Percentiles rank a stretch among this genome's conserved stretches.
Evolutionary conservation across 208 protist genomes (phyloP).

Genomic region (Leishmania aethiopica): DNA sequence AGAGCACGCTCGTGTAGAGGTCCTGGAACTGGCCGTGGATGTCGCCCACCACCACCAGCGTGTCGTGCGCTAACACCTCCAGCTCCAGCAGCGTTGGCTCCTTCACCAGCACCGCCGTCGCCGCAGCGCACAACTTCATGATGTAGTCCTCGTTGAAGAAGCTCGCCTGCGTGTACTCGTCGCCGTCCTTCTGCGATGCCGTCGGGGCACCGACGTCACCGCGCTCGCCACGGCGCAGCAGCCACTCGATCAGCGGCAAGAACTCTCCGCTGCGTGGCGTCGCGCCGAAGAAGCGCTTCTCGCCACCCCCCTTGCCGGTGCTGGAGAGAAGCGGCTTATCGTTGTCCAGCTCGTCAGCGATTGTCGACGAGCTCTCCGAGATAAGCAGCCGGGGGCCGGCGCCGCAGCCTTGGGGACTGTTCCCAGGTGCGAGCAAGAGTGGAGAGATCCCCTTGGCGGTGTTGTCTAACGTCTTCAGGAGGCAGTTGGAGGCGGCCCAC

Average conservation of each 20-base stretch:
- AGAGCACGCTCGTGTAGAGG: conserved; percentile 64
- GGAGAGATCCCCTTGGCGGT: conserved; percentile 3
- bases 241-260: conserved; percentile 35
- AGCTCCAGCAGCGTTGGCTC: conserved; percentile 51
- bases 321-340: conserved; percentile 4
- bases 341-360: conserved; percentile 16
- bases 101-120: conserved; percentile 32
- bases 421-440: conserved; percentile 6
- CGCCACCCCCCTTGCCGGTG: conserved; percentile 1
- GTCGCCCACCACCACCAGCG: conserved; percentile 82
- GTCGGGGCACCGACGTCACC: conserved; percentile 4
- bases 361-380: conserved; percentile 20
- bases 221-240: conserved; percentile 28
- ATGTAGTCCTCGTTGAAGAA: conserved; percentile 41
- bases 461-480: conserved; percentile 20
- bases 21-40: conserved; percentile 84
- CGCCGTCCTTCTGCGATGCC: not conserved
- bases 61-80: conserved; percentile 36
- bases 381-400: conserved; percentile 8
- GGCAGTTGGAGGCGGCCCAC: conserved; percentile 2
- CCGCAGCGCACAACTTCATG: conserved; percentile 41
- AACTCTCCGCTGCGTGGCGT: conserved; percentile 30
- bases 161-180: conserved; percentile 7
- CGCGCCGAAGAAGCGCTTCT: conserved; percentile 23
- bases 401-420: not conserved